Evolutionary conservation across 257 asterid genomes (phyloP).

Genomic region (Solanum pimpinellifolium): DNA sequence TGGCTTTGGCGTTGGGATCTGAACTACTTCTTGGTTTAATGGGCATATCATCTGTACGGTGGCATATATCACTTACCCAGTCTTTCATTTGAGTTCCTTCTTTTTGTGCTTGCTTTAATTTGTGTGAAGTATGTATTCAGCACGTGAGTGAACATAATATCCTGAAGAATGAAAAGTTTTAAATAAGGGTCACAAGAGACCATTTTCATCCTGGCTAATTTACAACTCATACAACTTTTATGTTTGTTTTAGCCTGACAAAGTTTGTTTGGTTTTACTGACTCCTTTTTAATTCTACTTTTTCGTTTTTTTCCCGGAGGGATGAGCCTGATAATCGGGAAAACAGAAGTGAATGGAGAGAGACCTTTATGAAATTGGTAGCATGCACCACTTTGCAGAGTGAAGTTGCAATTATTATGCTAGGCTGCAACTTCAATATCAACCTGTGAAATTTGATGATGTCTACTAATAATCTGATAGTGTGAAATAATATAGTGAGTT

Average conservation of each 20-base stretch:
- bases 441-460: neutral
- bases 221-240: neutral
- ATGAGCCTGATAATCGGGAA: neutral
- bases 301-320: neutral
- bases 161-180: neutral
- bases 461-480: neutral
- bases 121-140: neutral
- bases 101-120: neutral
- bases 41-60: conserved; percentile 76
- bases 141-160: neutral
- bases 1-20: conserved; percentile 67
- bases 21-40: conserved; percentile 74
- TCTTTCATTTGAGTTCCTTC: neutral
- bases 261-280: neutral
- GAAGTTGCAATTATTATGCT: neutral
- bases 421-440: neutral
- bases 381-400: neutral
- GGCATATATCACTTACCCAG: neutral
- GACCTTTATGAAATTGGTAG: neutral
- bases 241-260: neutral
- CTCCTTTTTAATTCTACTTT: neutral
- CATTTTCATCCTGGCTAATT: neutral
- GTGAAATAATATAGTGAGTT: neutral
- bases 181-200: neutral
- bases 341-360: neutral